Evolutionary conservation across 495 filamentous ascomycete species (phyloP).

Genomic region (Aspergillus avenaceus): DNA sequence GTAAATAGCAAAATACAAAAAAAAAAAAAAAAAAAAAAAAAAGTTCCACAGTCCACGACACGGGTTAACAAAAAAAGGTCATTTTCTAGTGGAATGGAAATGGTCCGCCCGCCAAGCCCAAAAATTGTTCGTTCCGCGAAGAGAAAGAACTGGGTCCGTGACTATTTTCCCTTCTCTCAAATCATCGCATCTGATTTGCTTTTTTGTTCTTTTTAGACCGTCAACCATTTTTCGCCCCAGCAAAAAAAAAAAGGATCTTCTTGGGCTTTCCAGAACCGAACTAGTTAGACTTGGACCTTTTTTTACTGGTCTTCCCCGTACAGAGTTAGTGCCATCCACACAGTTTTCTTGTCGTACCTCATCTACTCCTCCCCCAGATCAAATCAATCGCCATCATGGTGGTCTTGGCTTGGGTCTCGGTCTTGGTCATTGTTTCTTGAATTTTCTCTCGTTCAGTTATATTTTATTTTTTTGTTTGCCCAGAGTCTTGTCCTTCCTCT

Average conservation of each 20-base stretch:
- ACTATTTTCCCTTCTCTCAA: slow-evolving; percentile 11
- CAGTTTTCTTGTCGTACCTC: slow-evolving; percentile 7
- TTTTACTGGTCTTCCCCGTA: too few relatives aligned
- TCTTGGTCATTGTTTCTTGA: slow-evolving; percentile 15
- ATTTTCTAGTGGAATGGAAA: neutral
- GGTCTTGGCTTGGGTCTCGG: slow-evolving; percentile 8
- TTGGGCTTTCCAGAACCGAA: neutral
- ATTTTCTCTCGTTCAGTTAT: slow-evolving; percentile 11
- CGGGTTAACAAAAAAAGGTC: too few relatives aligned
- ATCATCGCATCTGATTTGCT: slow-evolving; percentile 2
- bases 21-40: too few relatives aligned
- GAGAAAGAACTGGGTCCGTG: slow-evolving; percentile 3
- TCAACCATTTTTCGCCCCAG: too few relatives aligned
- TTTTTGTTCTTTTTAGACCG: neutral
- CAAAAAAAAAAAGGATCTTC: neutral
- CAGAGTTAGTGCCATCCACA: too few relatives aligned
- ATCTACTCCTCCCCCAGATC: slow-evolving; percentile 9
- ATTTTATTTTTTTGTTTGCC: slow-evolving; percentile 11
- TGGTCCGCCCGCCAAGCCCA: slow-evolving; percentile 14
- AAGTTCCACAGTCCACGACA: too few relatives aligned
- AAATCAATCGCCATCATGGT: slow-evolving; percentile 15
- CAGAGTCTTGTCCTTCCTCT: slow-evolving; percentile 9
- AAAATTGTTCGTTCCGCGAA: slow-evolving; percentile 13
- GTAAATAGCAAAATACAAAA: too few relatives aligned
- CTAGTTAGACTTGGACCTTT: too few relatives aligned